These are phyloP conservation scores for Omphalotus guepiniiformis DNA, from an alignment of 768 basidiomycete genomes.

Conservation along the genomic window DNA sequence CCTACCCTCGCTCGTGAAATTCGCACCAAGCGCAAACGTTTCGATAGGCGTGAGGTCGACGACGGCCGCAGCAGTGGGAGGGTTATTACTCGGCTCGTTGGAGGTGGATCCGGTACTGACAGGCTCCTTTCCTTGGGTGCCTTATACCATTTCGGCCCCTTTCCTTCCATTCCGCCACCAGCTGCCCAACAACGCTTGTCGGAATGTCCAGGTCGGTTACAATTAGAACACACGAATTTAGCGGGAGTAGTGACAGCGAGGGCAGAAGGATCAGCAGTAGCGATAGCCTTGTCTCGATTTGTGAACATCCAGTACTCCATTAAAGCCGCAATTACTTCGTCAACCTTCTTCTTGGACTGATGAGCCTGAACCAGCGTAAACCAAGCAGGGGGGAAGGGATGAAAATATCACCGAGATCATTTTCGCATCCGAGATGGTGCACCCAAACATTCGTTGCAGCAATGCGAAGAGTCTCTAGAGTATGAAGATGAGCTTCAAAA, in stretches of 20 bases:
- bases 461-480: not conserved
- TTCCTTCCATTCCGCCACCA: not conserved
- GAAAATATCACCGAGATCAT: not conserved
- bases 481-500: not conserved
- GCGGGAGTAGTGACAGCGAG: not conserved
- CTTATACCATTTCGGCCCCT: not conserved
- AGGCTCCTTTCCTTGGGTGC: not conserved
- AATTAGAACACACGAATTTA: not conserved
- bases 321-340: not conserved
- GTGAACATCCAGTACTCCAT: not conserved
- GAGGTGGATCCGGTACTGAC: not conserved
- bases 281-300: not conserved
- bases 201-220: not conserved
- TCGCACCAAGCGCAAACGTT: not conserved
- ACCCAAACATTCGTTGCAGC: not conserved
- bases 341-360: not conserved
- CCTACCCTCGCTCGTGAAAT: not conserved
- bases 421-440: not conserved
- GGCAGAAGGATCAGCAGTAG: not conserved
- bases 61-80: not conserved
- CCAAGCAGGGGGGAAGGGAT: not conserved
- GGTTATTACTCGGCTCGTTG: too few relatives aligned
- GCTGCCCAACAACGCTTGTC: not conserved
- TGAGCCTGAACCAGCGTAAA: not conserved
- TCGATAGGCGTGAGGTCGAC: not conserved